A percentile compares a stretch with the other conserved stretches of the same genome.
Evolutionary conservation across 2,329 filamentous ascomycete genomes (phyloP).

Genomic region (Macroventuria anomochaeta): DNA sequence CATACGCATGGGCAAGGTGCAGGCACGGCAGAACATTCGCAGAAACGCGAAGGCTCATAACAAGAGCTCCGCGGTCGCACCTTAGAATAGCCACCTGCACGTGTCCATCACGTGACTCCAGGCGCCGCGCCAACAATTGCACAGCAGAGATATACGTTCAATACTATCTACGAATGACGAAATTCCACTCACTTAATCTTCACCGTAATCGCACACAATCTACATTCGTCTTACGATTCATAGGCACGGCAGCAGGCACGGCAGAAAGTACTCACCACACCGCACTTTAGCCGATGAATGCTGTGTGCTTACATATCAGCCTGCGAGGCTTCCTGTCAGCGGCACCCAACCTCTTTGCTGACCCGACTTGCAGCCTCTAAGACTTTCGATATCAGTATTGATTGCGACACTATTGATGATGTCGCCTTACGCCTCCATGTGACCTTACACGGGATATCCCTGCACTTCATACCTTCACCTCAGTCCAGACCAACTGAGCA

Average conservation of each 20-base stretch:
- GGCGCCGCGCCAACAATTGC: neutral
- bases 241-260: neutral
- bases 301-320: neutral
- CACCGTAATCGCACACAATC: neutral
- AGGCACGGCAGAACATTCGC: neutral
- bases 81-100: neutral
- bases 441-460: neutral
- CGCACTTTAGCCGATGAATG: slow-evolving; percentile 6
- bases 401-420: slow-evolving; percentile 8
- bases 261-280: neutral
- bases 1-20: neutral
- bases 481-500: neutral
- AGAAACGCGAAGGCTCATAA: neutral
- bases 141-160: no score
- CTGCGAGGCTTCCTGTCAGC: neutral
- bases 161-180: neutral
- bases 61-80: no score
- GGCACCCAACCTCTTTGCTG: slow-evolving; percentile 8
- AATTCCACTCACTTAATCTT: neutral
- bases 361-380: neutral
- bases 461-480: neutral
- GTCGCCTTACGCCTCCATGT: slow-evolving; percentile 5
- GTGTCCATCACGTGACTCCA: neutral
- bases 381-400: neutral
- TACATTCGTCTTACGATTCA: neutral